Evolutionary conservation across 495 filamentous ascomycete genomes (phyloP).

Genomic region (Alectoria sarmentosa): DNA sequence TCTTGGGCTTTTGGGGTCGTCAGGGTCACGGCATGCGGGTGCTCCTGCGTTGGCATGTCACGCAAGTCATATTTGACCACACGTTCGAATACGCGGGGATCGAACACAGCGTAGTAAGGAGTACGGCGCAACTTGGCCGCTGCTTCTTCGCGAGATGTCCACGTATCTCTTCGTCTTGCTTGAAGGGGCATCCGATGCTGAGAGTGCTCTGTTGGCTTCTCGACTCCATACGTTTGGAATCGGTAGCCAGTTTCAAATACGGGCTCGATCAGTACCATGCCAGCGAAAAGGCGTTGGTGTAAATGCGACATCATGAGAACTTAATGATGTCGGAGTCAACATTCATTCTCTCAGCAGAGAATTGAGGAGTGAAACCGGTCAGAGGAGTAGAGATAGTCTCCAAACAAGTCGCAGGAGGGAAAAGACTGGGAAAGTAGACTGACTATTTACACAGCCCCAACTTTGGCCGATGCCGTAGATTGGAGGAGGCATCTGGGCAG

Average conservation of each 20-base stretch:
- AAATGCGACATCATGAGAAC: conserved; percentile 22
- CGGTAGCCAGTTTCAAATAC: conserved; percentile 27
- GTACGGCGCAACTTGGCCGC: conserved; percentile 16
- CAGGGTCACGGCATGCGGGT: conserved; percentile 40
- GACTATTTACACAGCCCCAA: conserved; percentile 31
- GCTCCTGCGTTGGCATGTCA: conserved; percentile 16
- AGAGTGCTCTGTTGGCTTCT: not conserved
- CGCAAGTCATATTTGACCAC: conserved; percentile 26
- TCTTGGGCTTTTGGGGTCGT: conserved; percentile 60
- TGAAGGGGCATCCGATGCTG: not conserved
- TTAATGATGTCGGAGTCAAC: no score
- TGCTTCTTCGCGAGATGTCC: conserved; percentile 24
- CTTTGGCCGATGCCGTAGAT: conserved; percentile 44
- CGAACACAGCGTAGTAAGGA: conserved; percentile 25
- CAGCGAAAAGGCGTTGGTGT: conserved; percentile 41
- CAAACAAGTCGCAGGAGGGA: no score
- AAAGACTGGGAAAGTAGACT: no score
- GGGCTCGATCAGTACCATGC: conserved; percentile 41
- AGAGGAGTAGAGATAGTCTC: no score
- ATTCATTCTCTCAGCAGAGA: no score
- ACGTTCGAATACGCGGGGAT: conserved; percentile 26
- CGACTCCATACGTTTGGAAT: not conserved
- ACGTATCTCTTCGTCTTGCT: conserved; percentile 20
- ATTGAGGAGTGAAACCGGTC: no score
- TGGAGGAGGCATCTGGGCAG: conserved; percentile 39